Base-by-base conservation (phyloP, 2,329 filamentous ascomycete genomes). In the Sporothrix protearum region DNA sequence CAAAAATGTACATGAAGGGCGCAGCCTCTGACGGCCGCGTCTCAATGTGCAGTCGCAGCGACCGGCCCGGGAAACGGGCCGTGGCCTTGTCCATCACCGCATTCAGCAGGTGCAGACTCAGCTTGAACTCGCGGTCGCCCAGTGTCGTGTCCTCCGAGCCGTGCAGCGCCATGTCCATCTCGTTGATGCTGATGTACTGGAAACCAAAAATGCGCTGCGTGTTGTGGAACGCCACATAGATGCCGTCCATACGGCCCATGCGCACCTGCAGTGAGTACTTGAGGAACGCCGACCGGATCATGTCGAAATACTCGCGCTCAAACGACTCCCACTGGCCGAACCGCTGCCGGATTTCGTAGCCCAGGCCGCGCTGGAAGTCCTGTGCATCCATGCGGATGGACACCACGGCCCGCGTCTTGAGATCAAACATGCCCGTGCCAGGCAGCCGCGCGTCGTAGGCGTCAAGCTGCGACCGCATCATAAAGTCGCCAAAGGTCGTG, bases 201-300 rank as follows among this genome's bases (percentile, higher is more conserved):
- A 99, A 99, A 6, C 96, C 96, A 78, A 99, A 99, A 67, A 99
- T 97, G 71, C 94, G 91, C 80, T 94, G 87, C 1, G 94, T 92
- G 79, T 99, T 99, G 83, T 99, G 96, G 79, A 90, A 99, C 2
- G 96, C 96, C 28, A 98, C 92, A 78, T 98, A 99, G 67, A 98
- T 97, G 70, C 96, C 96, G 78, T 99, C 95, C 96, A 99, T 99
- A 67, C 94, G 90, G 22, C 96, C 96, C 88, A 99, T 96, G 59
- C 96, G 92, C 36, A 95, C 96, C 81, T 99, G 96, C 39, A 99
- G 85, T 10, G 94, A 97, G 80, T 99, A 99, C 78, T 99, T 99
- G 71, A 99, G 84, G 82, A 99, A 95, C 0, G 95, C 96, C 0
- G 94, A 88, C 69, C 96, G 88, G 73, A 97, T 95, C 94, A 99